These are phyloP conservation scores for Cryptosporidium muris DNA, from an alignment of 169 alveolate genomes.

Conservation along the genomic window DNA sequence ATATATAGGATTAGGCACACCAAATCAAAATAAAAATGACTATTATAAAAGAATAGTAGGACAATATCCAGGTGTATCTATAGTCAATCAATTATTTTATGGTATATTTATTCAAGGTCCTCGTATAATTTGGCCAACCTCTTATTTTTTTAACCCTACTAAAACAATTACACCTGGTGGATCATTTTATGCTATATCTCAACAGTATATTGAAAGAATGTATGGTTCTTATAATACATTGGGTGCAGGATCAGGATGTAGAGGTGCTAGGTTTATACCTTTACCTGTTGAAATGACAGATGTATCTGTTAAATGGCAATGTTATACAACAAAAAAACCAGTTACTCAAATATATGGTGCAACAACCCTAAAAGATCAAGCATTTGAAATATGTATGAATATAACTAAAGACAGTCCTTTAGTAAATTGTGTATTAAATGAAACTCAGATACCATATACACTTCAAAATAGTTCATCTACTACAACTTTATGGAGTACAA, in stretches of 20 bases:
- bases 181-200: constrained; percentile 65
- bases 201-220: constrained; percentile 45
- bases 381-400: constrained; percentile 42
- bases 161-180: constrained; percentile 42
- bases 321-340: constrained; percentile 55
- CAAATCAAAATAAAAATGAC: background rate
- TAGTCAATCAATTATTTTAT: constrained; percentile 29
- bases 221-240: constrained; percentile 41
- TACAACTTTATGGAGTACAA: constrained; percentile 26
- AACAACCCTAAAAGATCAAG: constrained; percentile 54
- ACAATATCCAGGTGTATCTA: constrained; percentile 52
- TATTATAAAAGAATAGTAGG: constrained; percentile 35
- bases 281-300: constrained; percentile 59
- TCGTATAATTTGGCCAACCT: constrained; percentile 46
- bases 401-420: constrained; percentile 7
- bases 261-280: constrained; percentile 69
- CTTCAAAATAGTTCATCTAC: background rate
- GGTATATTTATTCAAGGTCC: constrained; percentile 68
- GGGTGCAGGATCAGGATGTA: constrained; percentile 67
- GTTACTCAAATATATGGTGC: constrained; percentile 47
- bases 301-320: constrained; percentile 40
- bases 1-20: constrained; percentile 25
- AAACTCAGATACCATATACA: constrained; percentile 33
- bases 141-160: constrained; percentile 27
- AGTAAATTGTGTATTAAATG: constrained; percentile 32